A percentile compares a stretch with the other conserved stretches of the same genome.
Conservation (phyloP, 352 stramenopile species). For the Phytopythium ostracodes region DNA sequence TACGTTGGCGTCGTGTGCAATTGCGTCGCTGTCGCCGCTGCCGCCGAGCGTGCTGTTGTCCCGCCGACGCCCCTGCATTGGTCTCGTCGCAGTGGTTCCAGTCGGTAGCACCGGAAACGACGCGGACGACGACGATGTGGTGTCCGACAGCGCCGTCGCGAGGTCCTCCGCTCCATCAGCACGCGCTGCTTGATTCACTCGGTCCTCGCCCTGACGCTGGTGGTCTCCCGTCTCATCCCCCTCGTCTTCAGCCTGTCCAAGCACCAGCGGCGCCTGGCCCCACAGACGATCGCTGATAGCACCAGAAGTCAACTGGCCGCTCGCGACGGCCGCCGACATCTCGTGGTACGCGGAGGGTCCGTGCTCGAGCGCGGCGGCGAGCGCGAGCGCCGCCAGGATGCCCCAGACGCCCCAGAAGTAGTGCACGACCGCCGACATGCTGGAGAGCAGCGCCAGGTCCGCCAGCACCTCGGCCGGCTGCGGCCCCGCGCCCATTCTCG, state of each 20-base stretch:
- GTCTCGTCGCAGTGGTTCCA: neutral
- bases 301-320: neutral
- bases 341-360: slow-evolving; percentile 6
- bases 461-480: slow-evolving; percentile 30
- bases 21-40: neutral
- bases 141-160: neutral
- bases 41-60: neutral
- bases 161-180: neutral
- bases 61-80: neutral
- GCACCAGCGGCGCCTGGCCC: neutral
- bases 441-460: slow-evolving; percentile 55
- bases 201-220: neutral
- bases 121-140: neutral
- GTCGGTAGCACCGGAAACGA: neutral
- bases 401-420: slow-evolving; percentile 59
- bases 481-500: neutral
- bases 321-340: neutral
- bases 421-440: slow-evolving; percentile 57
- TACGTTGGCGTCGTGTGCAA: slow-evolving; percentile 1
- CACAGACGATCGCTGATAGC: neutral
- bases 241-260: neutral
- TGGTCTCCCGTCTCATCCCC: neutral
- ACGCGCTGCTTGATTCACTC: neutral
- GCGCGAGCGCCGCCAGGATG: slow-evolving; percentile 31
- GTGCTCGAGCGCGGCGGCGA: slow-evolving; percentile 37